A percentile compares a stretch with the other conserved stretches of the same genome.
These are phyloP conservation scores for Elymus sibiricus DNA, from an alignment of 176 grass and related monocot species.

Conservation along the genomic window DNA sequence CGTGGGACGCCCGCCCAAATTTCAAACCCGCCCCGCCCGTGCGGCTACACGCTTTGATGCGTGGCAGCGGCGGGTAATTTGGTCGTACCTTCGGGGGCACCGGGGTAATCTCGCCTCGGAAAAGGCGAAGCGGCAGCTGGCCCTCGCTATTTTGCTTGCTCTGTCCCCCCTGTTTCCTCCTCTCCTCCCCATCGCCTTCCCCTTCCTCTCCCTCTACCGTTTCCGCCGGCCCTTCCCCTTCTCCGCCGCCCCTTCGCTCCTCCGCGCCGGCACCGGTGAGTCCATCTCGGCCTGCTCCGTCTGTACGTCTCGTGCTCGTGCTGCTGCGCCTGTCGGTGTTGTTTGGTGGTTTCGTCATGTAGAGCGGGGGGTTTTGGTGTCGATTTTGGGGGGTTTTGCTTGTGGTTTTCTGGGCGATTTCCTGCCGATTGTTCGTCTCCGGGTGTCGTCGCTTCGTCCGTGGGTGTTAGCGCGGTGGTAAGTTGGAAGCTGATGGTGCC, in stretches of 20 bases:
- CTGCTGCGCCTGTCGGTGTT: neutral
- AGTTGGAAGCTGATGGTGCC: neutral
- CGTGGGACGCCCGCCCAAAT: neutral
- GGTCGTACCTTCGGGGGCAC: neutral
- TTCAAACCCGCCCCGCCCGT: conserved; percentile 47
- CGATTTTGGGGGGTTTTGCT: neutral
- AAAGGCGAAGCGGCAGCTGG: neutral
- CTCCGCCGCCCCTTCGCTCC: neutral
- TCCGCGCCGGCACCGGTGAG: neutral
- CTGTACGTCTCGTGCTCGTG: neutral
- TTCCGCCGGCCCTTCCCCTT: neutral
- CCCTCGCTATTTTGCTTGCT: neutral
- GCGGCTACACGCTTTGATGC: neutral
- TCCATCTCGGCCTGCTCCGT: neutral
- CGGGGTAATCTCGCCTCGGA: neutral
- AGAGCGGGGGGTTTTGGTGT: neutral
- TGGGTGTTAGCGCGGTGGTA: neutral
- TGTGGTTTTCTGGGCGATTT: neutral
- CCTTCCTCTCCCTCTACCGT: neutral
- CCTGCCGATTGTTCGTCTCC: neutral
- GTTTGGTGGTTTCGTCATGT: neutral
- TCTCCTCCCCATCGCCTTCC: neutral
- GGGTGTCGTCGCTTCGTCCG: neutral
- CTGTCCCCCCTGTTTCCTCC: neutral
- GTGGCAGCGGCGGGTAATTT: neutral